Conservation (phyloP, 176 grass and related monocot species). For the Panicum miliaceum region DNA sequence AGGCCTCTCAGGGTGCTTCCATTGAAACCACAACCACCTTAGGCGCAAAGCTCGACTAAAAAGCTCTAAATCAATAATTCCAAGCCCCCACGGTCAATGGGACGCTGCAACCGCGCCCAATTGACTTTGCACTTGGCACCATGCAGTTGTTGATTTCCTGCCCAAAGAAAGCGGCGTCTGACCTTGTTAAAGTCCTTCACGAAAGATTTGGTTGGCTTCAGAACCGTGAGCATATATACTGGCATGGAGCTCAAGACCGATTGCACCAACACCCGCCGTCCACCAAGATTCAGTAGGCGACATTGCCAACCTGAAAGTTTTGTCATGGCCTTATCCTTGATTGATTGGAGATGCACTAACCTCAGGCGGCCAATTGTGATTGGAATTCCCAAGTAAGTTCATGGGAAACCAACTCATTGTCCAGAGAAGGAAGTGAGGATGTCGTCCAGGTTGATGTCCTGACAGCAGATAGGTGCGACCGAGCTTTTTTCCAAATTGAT, state of each 20-base stretch:
- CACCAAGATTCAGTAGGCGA: not conserved
- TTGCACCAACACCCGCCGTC: not conserved
- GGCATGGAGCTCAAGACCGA: not conserved
- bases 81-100: fast-evolving
- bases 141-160: not conserved
- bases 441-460: not conserved
- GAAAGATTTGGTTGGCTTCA: not conserved
- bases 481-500: not conserved
- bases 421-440: not conserved
- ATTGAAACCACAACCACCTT: too few species aligned
- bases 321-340: not conserved
- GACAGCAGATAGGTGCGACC: not conserved
- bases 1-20: too few species aligned
- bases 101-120: not conserved
- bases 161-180: not conserved
- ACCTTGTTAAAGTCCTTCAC: not conserved
- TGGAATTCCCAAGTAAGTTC: not conserved
- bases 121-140: not conserved
- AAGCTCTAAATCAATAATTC: too few species aligned
- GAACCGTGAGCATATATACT: not conserved
- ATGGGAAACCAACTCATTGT: not conserved
- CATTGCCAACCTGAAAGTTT: not conserved
- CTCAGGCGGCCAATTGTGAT: not conserved
- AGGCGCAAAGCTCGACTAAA: too few species aligned
- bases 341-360: not conserved